A percentile compares a stretch with the other conserved stretches of the same genome.
Conservation (phyloP, 139 green algal genomes). For the Chlorella sp. region DNA sequence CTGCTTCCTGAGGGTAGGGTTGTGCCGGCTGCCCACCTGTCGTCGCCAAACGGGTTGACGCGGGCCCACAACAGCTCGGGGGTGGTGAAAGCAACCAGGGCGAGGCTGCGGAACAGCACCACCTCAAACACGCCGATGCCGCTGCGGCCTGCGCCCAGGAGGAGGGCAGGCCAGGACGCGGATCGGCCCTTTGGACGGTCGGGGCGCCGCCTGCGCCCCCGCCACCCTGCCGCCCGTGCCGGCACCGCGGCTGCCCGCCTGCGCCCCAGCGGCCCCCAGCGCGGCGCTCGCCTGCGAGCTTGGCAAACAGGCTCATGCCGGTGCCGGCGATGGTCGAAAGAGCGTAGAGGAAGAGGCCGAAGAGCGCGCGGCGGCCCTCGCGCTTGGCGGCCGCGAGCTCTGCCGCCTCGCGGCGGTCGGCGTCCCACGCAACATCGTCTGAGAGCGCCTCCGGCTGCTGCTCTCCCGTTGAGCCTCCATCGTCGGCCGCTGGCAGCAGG, state of each 20-base stretch:
- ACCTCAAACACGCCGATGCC: slow-evolving; percentile 33
- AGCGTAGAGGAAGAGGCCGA: neutral
- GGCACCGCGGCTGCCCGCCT: neutral
- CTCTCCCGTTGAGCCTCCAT: no score
- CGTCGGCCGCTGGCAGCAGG: no score
- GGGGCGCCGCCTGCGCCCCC: neutral
- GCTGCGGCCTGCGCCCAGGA: neutral
- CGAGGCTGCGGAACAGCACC: slow-evolving; percentile 27
- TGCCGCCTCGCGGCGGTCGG: no score
- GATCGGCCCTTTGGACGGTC: neutral
- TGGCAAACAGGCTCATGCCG: slow-evolving; percentile 39
- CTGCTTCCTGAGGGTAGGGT: no score
- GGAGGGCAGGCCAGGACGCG: neutral
- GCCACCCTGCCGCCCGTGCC: neutral
- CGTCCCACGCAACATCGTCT: no score
- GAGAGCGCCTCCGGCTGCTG: no score
- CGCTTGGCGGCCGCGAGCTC: no score
- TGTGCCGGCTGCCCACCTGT: neutral
- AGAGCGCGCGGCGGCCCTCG: no score
- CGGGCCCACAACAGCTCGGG: slow-evolving; percentile 16
- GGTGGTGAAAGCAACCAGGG: slow-evolving; percentile 31
- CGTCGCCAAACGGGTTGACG: slow-evolving; percentile 29
- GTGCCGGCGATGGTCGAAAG: slow-evolving; percentile 31
- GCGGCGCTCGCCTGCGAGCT: slow-evolving; percentile 16
- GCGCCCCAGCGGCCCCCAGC: neutral